Evolutionary conservation across 2,329 filamentous ascomycete species (phyloP), one percentile per base, ranked within the genome.

Genomic region (Calonectria henricotiae): DNA sequence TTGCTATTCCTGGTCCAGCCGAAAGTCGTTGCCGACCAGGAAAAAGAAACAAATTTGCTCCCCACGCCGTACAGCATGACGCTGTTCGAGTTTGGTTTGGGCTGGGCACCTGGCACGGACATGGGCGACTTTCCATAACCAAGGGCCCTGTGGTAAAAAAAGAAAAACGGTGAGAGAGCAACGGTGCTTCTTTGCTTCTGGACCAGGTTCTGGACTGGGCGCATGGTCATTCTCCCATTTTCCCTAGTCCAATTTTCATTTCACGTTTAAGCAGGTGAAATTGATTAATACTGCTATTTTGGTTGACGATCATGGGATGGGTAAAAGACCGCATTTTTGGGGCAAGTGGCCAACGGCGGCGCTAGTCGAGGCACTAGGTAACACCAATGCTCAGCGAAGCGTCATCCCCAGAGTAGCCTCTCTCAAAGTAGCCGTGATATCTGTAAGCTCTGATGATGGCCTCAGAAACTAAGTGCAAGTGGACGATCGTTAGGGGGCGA

Each of bases 181-280:
- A 63, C 46, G 46, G 17, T 49, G 32, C 17, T 30, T 64, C 35
- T 37, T 43, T 39, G 44, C 46, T 51, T 64, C 62, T 64, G 46
- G 62, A 43, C 62, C 37, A 11, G 62, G 62, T 64, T 64, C 62
- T 64, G 32, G 47, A 64, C 47, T 54, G 46, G 46, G 20, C 60
- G 41, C 41, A 43, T 39, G 61, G 41, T 30, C 17, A 39, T 35
- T 35, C 23, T 37, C 61, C 41, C 61, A 63, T 63, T 12, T 41
- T 39, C 51, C 51, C 51, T 55, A 39, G 51, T 15, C 51, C 51
- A 23, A 9, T 39, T 39, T 55, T 55, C 51, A 55, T 55, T 55
- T 55, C 32, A 55, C 51, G 32, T 55, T 30, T 30, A 39, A 55
- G 51, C 37, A 30, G 51, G 51, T 55, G 51, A 37, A 49, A 55